Conservation (phyloP, 1,284 basidiomycete genomes). For the Lignosus rhinocerotis region DNA sequence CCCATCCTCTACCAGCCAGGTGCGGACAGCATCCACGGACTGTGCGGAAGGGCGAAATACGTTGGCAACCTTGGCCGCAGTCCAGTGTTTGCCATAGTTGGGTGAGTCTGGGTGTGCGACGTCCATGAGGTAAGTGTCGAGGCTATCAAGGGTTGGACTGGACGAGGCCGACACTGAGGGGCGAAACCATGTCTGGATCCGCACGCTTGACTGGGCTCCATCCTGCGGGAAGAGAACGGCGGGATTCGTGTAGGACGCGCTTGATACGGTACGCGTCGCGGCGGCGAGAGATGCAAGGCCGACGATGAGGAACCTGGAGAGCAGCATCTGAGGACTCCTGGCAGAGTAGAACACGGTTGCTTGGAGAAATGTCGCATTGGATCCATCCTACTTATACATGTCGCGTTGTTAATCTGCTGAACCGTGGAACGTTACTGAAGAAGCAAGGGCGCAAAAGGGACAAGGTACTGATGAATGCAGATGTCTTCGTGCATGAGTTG, state of each 20-base stretch:
- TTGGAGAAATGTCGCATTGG: too few species aligned
- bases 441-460: too few species aligned
- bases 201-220: constrained; percentile 39
- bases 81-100: constrained; percentile 47
- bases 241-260: constrained; percentile 41
- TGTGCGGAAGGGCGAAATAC: constrained; percentile 45
- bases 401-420: too few species aligned
- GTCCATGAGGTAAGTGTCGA: constrained; percentile 44
- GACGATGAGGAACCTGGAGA: constrained; percentile 8
- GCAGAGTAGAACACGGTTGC: background rate
- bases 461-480: too few species aligned
- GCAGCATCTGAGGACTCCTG: constrained; percentile 13
- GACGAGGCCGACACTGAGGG: constrained; percentile 45
- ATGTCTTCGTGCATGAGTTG: too few species aligned
- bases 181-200: constrained; percentile 34
- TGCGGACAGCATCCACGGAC: constrained; percentile 40
- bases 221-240: constrained; percentile 35
- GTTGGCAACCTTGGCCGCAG: constrained; percentile 36
- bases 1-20: constrained; percentile 44
- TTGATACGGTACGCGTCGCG: constrained; percentile 10
- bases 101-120: constrained; percentile 46
- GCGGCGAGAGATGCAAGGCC: constrained; percentile 8
- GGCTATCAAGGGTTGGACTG: constrained; percentile 44
- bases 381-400: too few species aligned
- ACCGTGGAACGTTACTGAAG: too few species aligned